Evolutionary conservation across 768 basidiomycete genomes (phyloP).

Genomic region (Serendipita vermifera): DNA sequence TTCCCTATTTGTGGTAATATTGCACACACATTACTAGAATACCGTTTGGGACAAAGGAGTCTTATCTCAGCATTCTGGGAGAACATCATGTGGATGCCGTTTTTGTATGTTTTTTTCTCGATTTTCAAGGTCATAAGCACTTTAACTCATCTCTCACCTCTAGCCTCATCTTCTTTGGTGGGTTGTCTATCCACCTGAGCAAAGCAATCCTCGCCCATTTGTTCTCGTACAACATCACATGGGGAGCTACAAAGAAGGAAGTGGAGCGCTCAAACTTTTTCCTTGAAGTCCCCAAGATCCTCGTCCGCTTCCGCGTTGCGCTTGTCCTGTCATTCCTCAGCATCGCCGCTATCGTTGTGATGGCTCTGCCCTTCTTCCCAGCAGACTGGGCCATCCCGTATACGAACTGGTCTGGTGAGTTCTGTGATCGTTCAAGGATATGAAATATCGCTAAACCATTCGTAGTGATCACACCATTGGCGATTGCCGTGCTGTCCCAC

Average conservation of each 20-base stretch:
- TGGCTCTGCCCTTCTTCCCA: slow-evolving; percentile 41
- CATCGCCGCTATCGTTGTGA: slow-evolving; percentile 43
- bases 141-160: background rate
- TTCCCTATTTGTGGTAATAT: slow-evolving; percentile 58
- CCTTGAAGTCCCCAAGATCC: slow-evolving; percentile 75
- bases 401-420: slow-evolving; percentile 60
- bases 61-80: slow-evolving; percentile 40
- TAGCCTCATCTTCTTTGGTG: slow-evolving; percentile 4
- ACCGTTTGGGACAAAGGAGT: slow-evolving; percentile 47
- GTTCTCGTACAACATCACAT: slow-evolving; percentile 51
- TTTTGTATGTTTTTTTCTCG: slow-evolving; percentile 44
- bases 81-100: slow-evolving; percentile 53
- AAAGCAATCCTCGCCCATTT: slow-evolving; percentile 51
- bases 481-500: slow-evolving; percentile 50
- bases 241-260: slow-evolving; percentile 28
- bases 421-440: no score
- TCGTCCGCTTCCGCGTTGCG: slow-evolving; percentile 62
- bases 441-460: no score
- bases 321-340: slow-evolving; percentile 42
- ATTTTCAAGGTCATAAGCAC: background rate
- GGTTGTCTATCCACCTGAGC: slow-evolving; percentile 3
- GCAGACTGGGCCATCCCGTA: slow-evolving; percentile 49
- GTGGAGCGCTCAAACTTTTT: slow-evolving; percentile 84
- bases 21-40: slow-evolving; percentile 54
- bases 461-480: slow-evolving; percentile 68